These are phyloP conservation scores for Tylopilus subfusipes DNA, from an alignment of 768 basidiomycete species.

Conservation along the genomic window DNA sequence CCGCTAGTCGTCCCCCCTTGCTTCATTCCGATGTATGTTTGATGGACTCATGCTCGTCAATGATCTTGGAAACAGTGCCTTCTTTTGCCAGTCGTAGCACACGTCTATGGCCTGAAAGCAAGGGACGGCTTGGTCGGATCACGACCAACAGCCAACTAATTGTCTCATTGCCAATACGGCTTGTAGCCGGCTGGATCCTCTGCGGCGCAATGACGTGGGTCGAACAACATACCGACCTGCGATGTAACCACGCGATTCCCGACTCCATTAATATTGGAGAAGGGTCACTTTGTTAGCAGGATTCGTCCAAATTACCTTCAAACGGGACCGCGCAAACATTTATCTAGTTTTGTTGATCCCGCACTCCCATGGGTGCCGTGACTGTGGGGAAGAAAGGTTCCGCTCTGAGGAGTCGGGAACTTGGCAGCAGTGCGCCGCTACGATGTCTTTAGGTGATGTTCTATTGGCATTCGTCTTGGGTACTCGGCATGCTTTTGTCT, in stretches of 20 bases:
- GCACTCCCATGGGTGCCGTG: no score
- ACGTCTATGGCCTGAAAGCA: constrained; percentile 11
- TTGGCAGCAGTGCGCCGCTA: no score
- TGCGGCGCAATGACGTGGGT: constrained; percentile 21
- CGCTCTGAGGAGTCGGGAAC: no score
- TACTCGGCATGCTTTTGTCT: constrained; percentile 9
- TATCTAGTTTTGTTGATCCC: no score
- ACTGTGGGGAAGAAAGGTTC: no score
- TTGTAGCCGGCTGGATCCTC: constrained; percentile 29
- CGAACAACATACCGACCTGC: constrained; percentile 27
- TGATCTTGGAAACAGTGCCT: constrained; percentile 28
- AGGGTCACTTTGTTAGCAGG: no score
- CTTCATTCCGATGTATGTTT: constrained; percentile 37
- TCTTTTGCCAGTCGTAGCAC: constrained; percentile 32
- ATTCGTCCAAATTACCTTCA: no score
- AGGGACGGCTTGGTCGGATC: constrained; percentile 4
- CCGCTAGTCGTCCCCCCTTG: constrained; percentile 33
- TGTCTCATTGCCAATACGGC: constrained; percentile 16
- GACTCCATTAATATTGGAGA: no score
- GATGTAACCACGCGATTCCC: constrained; percentile 30
- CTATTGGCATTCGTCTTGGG: constrained; percentile 11
- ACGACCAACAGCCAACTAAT: background rate
- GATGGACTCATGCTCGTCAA: constrained; percentile 23
- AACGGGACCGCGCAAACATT: no score
- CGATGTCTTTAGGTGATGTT: constrained; percentile 25